Conservation (phyloP, 2,329 filamentous ascomycete species). For the Rhinocladiella similis region DNA sequence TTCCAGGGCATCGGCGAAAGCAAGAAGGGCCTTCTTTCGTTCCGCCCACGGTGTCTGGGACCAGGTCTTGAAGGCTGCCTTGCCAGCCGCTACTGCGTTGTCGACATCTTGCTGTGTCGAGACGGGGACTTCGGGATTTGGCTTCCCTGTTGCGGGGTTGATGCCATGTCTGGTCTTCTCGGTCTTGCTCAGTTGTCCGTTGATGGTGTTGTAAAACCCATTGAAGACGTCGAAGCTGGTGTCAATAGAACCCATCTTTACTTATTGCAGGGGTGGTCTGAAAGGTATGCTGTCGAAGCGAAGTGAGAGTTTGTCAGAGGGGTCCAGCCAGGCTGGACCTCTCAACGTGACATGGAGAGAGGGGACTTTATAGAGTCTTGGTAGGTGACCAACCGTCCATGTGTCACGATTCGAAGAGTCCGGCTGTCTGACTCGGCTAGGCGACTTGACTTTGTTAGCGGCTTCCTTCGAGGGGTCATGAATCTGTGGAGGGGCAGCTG, state of each 20-base stretch:
- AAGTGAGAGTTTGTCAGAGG: background rate
- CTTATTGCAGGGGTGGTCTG: background rate
- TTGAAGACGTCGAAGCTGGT: conserved; percentile 32
- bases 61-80: conserved; percentile 53
- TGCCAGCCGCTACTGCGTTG: conserved; percentile 50
- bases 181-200: conserved; percentile 49
- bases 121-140: conserved; percentile 54
- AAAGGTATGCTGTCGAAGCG: background rate
- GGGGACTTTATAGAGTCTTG: background rate
- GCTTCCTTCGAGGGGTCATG: too few relatives aligned
- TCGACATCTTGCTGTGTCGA: conserved; percentile 52
- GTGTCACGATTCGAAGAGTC: too few relatives aligned
- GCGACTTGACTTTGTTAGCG: too few relatives aligned
- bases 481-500: too few relatives aligned
- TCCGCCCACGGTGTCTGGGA: conserved; percentile 37
- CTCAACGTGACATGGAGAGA: background rate
- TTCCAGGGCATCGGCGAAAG: conserved; percentile 38
- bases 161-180: conserved; percentile 48
- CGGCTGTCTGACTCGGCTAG: too few relatives aligned
- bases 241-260: conserved; percentile 9
- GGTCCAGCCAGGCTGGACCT: background rate
- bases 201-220: conserved; percentile 55
- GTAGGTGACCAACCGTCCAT: background rate
- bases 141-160: conserved; percentile 53
- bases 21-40: conserved; percentile 35